These are phyloP conservation scores for Cyclotella kingstonii DNA, from an alignment of 108 stramenopile species.

Conservation along the genomic window DNA sequence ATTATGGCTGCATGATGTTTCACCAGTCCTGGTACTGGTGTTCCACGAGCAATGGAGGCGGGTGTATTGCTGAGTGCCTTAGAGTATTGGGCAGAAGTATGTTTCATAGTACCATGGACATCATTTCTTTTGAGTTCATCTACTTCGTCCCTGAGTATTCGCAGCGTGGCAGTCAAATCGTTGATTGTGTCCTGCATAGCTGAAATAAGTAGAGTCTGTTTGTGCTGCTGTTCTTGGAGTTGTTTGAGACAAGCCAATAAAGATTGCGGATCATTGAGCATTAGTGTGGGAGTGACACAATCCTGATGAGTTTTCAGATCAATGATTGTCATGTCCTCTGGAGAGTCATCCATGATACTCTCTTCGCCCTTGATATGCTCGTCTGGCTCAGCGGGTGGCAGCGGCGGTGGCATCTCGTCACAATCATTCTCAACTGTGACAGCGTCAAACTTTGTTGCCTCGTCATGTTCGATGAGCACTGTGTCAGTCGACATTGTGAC, in stretches of 20 bases:
- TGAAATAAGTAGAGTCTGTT: slow-evolving; percentile 5
- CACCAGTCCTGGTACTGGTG: not conserved
- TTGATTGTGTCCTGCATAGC: not conserved
- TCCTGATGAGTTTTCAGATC: not conserved
- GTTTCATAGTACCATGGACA: not conserved
- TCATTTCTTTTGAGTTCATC: not conserved
- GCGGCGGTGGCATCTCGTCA: too few relatives aligned
- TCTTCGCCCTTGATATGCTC: not conserved
- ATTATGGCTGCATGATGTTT: slow-evolving; percentile 6
- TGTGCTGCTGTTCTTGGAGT: not conserved
- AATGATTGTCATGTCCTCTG: not conserved
- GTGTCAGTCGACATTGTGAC: too few relatives aligned
- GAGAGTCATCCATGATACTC: not conserved
- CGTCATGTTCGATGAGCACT: too few relatives aligned
- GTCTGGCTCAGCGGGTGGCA: not conserved
- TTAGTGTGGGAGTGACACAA: not conserved
- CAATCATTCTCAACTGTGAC: too few relatives aligned
- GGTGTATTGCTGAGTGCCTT: not conserved
- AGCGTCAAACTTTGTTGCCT: too few relatives aligned
- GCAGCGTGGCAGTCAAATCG: not conserved
- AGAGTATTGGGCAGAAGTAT: too few relatives aligned
- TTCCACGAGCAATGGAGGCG: not conserved
- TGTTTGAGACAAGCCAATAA: slow-evolving; percentile 1
- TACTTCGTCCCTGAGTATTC: not conserved
- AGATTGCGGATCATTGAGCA: not conserved